Conservation (phyloP, 2,329 filamentous ascomycete genomes). For the Diaporthe vexans region DNA sequence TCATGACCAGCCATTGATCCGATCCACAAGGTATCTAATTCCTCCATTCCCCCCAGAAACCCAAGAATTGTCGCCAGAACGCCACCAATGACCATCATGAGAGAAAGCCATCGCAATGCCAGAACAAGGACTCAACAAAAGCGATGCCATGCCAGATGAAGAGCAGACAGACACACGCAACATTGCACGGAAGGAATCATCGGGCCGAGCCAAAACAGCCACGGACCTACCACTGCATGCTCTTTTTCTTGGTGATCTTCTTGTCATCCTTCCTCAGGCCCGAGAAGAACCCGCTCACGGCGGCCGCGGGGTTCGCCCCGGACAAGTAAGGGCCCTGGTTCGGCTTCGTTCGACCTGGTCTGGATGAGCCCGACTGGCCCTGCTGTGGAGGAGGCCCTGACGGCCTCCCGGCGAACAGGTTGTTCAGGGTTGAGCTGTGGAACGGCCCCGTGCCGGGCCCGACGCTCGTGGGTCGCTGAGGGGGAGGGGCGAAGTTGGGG, state of each 20-base stretch:
- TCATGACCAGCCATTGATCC: background rate
- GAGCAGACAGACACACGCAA: background rate
- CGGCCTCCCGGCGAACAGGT: conserved; percentile 50
- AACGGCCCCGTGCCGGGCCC: conserved; percentile 53
- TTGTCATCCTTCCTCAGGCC: conserved; percentile 45
- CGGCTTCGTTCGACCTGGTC: conserved; percentile 42
- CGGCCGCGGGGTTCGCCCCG: conserved; percentile 44
- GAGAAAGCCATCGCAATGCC: conserved; percentile 21
- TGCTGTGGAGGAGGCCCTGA: conserved; percentile 42
- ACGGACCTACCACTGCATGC: conserved; percentile 49
- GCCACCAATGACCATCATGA: conserved; percentile 8
- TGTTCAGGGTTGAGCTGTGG: conserved; percentile 43
- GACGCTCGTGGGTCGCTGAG: conserved; percentile 61
- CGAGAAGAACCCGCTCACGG: conserved; percentile 46
- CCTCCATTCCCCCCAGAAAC: background rate
- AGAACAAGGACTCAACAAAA: background rate
- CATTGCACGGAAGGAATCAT: background rate
- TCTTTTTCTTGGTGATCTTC: conserved; percentile 52
- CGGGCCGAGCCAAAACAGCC: conserved; percentile 18
- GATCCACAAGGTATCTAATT: conserved; percentile 17
- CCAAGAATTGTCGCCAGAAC: conserved; percentile 2
- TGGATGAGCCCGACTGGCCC: conserved; percentile 42
- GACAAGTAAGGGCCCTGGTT: conserved; percentile 42
- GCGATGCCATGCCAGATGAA: conserved; percentile 1
- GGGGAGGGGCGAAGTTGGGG: conserved; percentile 44